Evolutionary conservation across 169 alveolate genomes (phyloP).

Genomic region (Cryptosporidium tyzzeri): DNA sequence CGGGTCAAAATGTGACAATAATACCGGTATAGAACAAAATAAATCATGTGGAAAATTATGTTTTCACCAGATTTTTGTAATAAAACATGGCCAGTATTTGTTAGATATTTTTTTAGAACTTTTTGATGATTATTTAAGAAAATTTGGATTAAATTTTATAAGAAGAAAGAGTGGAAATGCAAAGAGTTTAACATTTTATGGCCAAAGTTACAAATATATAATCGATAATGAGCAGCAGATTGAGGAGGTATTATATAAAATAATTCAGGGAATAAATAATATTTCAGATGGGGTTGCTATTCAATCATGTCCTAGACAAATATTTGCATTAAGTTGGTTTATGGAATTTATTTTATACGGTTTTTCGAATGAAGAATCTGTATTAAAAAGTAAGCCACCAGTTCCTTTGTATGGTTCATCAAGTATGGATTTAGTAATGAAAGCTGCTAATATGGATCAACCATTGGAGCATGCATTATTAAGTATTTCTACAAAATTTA

Average conservation of each 20-base stretch:
- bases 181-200: not conserved
- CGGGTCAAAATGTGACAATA: not conserved
- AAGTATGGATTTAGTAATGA: slow-evolving; percentile 57
- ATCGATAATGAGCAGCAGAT: not conserved
- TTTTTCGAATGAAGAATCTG: not conserved
- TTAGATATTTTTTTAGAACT: slow-evolving; percentile 40
- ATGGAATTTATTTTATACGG: slow-evolving; percentile 12
- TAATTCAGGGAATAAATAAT: slow-evolving; percentile 1
- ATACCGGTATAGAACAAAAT: slow-evolving; percentile 9
- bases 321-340: slow-evolving; percentile 59
- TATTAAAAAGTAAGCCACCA: slow-evolving; percentile 9
- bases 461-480: slow-evolving; percentile 43
- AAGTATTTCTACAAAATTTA: not conserved
- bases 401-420: slow-evolving; percentile 59
- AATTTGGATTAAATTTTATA: not conserved
- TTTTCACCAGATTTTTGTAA: slow-evolving; percentile 34
- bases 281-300: slow-evolving; percentile 33
- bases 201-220: slow-evolving; percentile 12
- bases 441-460: slow-evolving; percentile 7
- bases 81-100: slow-evolving; percentile 40
- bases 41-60: slow-evolving; percentile 8
- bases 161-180: not conserved
- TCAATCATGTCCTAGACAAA: slow-evolving; percentile 59
- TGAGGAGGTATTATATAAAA: slow-evolving; percentile 3
- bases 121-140: slow-evolving; percentile 19